phyloP scores from a whole-genome alignment of 257 asterid genomes.

The Jaltomata sinuosa region DNA sequence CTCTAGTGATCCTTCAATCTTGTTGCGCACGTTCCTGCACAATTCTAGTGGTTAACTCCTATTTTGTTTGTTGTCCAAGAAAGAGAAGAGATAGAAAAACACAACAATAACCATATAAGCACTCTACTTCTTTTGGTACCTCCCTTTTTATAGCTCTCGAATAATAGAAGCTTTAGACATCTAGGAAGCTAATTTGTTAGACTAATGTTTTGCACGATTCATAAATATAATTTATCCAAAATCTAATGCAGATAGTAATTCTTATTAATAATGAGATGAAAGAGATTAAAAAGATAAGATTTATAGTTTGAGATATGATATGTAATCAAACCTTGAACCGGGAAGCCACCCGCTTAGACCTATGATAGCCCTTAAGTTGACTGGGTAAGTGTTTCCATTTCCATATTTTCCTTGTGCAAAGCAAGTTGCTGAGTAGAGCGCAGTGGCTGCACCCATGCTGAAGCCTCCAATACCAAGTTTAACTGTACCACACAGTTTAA shows the following conservation, averaged over 20 bases:
- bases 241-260: neutral
- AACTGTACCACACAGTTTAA: constrained; percentile 33
- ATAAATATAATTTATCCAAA: neutral
- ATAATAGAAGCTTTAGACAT: neutral
- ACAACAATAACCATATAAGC: neutral
- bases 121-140: neutral
- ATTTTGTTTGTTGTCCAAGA: neutral
- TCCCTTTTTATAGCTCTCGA: neutral
- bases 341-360: constrained; percentile 99
- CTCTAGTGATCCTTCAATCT: constrained; percentile 77
- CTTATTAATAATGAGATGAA: neutral
- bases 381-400: constrained; percentile 74
- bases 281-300: neutral
- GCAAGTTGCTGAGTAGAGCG: constrained; percentile 89
- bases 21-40: constrained; percentile 65
- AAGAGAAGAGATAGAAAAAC: neutral
- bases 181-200: neutral
- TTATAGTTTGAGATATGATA: neutral
- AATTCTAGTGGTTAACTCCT: neutral
- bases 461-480: constrained; percentile 96
- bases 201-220: neutral
- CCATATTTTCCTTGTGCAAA: constrained; percentile 76
- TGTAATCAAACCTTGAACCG: constrained; percentile 52
- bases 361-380: constrained; percentile 59
- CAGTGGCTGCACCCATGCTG: constrained; percentile 95